Evolutionary conservation across 305 asterid species (phyloP).

Genomic region (Vinca major): DNA sequence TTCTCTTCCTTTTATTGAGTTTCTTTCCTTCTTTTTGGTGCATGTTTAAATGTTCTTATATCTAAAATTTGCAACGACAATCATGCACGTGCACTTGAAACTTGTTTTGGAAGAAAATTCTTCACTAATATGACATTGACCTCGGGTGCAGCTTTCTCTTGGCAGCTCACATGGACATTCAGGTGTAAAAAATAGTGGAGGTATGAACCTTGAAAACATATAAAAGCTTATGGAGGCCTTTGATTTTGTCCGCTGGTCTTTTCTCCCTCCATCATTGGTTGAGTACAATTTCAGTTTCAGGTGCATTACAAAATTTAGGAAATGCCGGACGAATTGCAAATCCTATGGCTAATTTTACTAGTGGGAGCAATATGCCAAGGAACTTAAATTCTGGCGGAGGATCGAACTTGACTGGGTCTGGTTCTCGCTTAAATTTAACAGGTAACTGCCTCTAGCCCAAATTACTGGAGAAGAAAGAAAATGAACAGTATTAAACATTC

Average conservation of each 20-base stretch:
- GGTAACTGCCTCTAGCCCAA: slow-evolving; percentile 27
- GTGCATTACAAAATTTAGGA: slow-evolving; percentile 61
- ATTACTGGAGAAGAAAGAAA: background rate
- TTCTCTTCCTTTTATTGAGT: too few relatives aligned
- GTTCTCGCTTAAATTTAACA: slow-evolving; percentile 67
- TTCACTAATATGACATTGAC: slow-evolving; percentile 6
- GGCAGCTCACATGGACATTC: slow-evolving; percentile 71
- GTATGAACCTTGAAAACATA: slow-evolving; percentile 26
- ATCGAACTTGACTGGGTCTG: slow-evolving; percentile 60
- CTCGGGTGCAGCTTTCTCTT: slow-evolving; percentile 61
- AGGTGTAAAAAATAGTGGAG: slow-evolving; percentile 64
- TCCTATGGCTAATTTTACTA: slow-evolving; percentile 57
- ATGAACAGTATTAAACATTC: background rate
- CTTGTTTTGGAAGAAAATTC: background rate
- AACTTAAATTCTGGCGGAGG: slow-evolving; percentile 58
- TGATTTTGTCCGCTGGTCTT: background rate
- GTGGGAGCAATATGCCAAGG: slow-evolving; percentile 61
- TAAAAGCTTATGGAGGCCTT: background rate
- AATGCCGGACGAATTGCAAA: slow-evolving; percentile 58
- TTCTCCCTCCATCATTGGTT: slow-evolving; percentile 19
- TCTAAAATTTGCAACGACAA: background rate
- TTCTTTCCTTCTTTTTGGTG: background rate
- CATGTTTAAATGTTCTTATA: background rate
- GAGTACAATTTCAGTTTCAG: slow-evolving; percentile 45
- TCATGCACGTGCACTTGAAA: background rate